phyloP scores from a whole-genome alignment of 2,329 filamentous ascomycete species.

The Talaromyces sp. region DNA sequence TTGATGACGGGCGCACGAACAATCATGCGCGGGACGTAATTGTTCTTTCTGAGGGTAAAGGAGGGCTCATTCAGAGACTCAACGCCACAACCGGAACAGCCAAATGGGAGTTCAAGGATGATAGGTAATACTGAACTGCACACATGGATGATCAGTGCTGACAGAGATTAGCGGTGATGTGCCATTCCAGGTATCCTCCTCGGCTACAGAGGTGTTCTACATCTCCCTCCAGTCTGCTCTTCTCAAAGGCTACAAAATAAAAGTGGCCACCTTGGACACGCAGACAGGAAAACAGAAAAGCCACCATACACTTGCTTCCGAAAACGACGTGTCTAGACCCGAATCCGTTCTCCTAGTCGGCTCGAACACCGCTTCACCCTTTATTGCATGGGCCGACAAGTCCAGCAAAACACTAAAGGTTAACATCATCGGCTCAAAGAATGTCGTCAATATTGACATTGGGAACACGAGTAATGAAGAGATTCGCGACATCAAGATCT shows the following conservation, averaged over 20 bases:
- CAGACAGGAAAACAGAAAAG: conserved; percentile 69
- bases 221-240: conserved; percentile 68
- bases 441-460: conserved; percentile 39
- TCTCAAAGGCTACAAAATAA: conserved; percentile 70
- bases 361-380: conserved; percentile 41
- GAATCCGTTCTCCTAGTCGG: conserved; percentile 44
- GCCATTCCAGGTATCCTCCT: conserved; percentile 74
- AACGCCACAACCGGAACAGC: conserved; percentile 69
- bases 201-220: conserved; percentile 68
- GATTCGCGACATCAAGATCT: conserved; percentile 61
- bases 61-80: conserved; percentile 66
- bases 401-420: conserved; percentile 45
- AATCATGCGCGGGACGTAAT: conserved; percentile 61
- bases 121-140: conserved; percentile 42
- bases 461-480: conserved; percentile 43
- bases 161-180: conserved; percentile 58
- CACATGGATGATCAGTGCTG: conserved; percentile 8
- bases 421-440: conserved; percentile 46
- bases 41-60: conserved; percentile 59
- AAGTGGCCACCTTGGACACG: conserved; percentile 70
- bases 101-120: conserved; percentile 75
- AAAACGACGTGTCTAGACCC: conserved; percentile 62
- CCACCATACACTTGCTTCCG: conserved; percentile 70
- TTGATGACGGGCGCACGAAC: conserved; percentile 57
- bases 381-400: conserved; percentile 49